phyloP scores from a whole-genome alignment of 768 basidiomycete genomes.

The Fomitopsis serialis region DNA sequence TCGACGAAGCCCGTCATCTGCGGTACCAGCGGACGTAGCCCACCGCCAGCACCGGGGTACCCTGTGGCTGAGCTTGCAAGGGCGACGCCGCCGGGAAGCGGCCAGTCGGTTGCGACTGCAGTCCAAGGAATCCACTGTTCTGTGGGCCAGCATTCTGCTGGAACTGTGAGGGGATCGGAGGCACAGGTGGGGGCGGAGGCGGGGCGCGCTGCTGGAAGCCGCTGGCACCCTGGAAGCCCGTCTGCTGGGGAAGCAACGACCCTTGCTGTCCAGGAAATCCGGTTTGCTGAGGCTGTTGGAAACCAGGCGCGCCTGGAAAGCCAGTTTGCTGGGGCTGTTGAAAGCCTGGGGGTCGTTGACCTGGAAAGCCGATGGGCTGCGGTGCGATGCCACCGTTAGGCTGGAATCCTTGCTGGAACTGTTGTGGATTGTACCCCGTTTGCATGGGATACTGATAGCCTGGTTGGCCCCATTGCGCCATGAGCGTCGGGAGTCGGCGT shows the following conservation, averaged over 20 bases:
- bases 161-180: constrained; percentile 57
- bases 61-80: constrained; percentile 55
- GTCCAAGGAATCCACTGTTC: constrained; percentile 34
- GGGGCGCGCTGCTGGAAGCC: constrained; percentile 35
- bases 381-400: constrained; percentile 43
- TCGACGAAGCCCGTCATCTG: constrained; percentile 80
- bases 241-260: constrained; percentile 42
- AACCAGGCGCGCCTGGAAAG: constrained; percentile 28
- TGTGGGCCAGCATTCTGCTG: constrained; percentile 44
- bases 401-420: constrained; percentile 37
- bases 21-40: constrained; percentile 46
- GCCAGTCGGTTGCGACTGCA: constrained; percentile 34
- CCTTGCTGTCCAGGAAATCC: constrained; percentile 37
- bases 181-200: constrained; percentile 51
- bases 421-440: constrained; percentile 56
- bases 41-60: constrained; percentile 38
- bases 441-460: constrained; percentile 73
- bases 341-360: constrained; percentile 32
- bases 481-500: constrained; percentile 21
- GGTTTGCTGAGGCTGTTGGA: constrained; percentile 51
- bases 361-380: constrained; percentile 58
- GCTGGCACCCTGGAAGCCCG: constrained; percentile 21
- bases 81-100: constrained; percentile 46
- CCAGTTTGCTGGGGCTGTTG: constrained; percentile 63
- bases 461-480: constrained; percentile 72